Evolutionary conservation across 1,139 yeast genomes (phyloP).

Genomic region (Pichia sp.): DNA sequence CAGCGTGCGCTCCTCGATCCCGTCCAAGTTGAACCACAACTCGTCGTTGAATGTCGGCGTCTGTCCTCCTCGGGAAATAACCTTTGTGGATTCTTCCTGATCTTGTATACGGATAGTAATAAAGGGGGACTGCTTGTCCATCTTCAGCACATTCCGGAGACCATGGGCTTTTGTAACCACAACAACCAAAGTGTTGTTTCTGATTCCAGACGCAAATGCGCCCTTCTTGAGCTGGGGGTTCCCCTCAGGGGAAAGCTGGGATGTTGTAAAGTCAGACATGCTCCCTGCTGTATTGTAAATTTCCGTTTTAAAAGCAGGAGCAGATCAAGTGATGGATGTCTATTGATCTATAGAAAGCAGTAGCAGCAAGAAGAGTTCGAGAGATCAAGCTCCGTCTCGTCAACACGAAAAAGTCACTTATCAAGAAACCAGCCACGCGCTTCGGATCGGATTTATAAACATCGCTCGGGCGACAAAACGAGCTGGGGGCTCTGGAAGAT

Average conservation of each 20-base stretch:
- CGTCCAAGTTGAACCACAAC: slow-evolving; percentile 59
- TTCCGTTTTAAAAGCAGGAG: no score
- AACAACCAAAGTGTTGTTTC: slow-evolving; percentile 29
- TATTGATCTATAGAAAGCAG: neutral
- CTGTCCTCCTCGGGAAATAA: slow-evolving; percentile 82
- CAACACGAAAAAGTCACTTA: neutral
- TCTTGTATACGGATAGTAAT: slow-evolving; percentile 79
- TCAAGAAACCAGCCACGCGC: slow-evolving; percentile 12
- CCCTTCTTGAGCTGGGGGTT: neutral
- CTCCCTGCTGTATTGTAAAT: no score
- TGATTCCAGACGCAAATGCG: neutral
- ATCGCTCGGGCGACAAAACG: neutral
- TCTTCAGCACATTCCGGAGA: slow-evolving; percentile 72
- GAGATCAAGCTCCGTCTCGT: no score
- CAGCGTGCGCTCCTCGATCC: slow-evolving; percentile 60
- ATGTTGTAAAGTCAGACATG: slow-evolving; percentile 16
- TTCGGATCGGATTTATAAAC: neutral
- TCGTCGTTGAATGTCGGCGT: slow-evolving; percentile 86
- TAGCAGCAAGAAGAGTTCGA: no score
- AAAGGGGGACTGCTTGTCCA: slow-evolving; percentile 89
- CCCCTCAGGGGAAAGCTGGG: slow-evolving; percentile 9
- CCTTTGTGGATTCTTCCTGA: slow-evolving; percentile 68
- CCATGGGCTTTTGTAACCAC: slow-evolving; percentile 51
- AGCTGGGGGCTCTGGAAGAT: neutral
- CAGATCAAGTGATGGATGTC: no score